Evolutionary conservation across 164 flowering plant species (phyloP), one percentile per base, ranked within the genome.

Genomic region (Annona cherimola): DNA sequence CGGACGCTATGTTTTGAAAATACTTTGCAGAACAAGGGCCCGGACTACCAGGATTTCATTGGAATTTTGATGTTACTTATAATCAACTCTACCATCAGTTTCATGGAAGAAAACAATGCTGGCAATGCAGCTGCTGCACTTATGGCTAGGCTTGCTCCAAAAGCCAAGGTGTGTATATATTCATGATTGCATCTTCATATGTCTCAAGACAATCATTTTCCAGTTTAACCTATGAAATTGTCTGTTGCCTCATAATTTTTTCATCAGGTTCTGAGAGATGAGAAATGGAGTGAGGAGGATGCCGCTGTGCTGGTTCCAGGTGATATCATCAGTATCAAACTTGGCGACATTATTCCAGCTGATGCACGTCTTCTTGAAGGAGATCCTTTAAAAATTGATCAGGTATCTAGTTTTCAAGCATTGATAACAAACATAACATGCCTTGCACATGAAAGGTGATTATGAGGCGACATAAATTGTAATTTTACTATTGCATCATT

Each of bases 281-380:
- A 90, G 42, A 86, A 69, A 77, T 90, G 96, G 93, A 79, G 79
- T 12, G 93, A 90, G 73, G 86, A 86, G 76, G 96, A 90, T 71
- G 87, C 96, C 12, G 35, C 87, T 6, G 79, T 83, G 70, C 76
- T 90, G 85, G 96, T 90, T 78, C 95, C 95, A 50, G 93, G 95
- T 46, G 95, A 90, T 69, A 87, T 90, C 61, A 45, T 90, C 66
- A 88, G 89, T 69, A 88, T 90, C 75, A 90, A 87, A 76, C 85
- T 87, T 39, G 92, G 95, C 40, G 96, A 90, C 71, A 90, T 89
- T 42, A 76, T 90, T 74, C 91, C 95, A 67, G 95, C 95, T 20
- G 95, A 90, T 87, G 95, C 95, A 39, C 95, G 95, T 45, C 89
- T 90, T 76, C 82, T 90, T 54, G 89, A 90, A 79, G 95, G 95